Evolutionary conservation across 352 stramenopile genomes (phyloP).

Genomic region (Pythium dissotocum): DNA sequence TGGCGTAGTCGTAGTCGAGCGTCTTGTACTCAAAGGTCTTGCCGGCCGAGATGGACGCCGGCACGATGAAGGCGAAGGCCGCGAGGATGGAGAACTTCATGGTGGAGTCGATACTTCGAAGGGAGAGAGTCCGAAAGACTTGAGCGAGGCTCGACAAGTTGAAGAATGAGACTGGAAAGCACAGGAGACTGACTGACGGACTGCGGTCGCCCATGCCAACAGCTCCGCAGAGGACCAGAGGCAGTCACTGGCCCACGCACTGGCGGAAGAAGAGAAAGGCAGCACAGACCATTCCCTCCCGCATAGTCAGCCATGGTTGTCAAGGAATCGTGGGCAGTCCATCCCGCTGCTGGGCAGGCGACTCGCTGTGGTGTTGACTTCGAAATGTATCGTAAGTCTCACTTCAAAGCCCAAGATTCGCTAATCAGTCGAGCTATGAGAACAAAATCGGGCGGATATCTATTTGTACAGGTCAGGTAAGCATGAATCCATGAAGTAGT

Average conservation of each 20-base stretch:
- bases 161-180: constrained; percentile 16
- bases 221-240: no score
- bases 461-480: background rate
- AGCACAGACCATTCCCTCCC: background rate
- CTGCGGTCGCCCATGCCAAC: no score
- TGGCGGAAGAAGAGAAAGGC: background rate
- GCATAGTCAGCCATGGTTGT: background rate
- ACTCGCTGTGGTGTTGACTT: background rate
- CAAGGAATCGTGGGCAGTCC: background rate
- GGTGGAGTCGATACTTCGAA: constrained; percentile 20
- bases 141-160: constrained; percentile 19
- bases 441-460: background rate
- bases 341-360: background rate
- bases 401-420: constrained; percentile 7
- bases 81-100: constrained; percentile 37
- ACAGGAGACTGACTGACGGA: background rate
- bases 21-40: constrained; percentile 62
- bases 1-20: constrained; percentile 57
- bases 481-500: background rate
- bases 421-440: background rate
- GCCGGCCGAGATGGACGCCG: constrained; percentile 24
- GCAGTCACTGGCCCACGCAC: background rate
- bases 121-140: background rate
- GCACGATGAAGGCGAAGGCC: constrained; percentile 32
- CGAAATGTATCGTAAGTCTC: background rate